phyloP scores from a whole-genome alignment of 306 rosid species.

The Glycine tomentella region DNA sequence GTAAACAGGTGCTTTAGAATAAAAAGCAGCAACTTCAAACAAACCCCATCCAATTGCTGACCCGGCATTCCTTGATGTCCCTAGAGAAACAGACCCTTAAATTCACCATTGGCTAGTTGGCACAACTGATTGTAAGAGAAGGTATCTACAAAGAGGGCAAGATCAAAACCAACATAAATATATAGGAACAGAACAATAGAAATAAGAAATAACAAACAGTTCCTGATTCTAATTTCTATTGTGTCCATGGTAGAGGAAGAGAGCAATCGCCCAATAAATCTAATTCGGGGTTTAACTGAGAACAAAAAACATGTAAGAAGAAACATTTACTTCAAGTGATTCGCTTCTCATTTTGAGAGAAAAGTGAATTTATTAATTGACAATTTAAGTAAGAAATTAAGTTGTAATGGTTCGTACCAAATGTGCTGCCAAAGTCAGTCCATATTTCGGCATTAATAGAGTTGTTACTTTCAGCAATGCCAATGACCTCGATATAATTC shows the following conservation, averaged over 20 bases:
- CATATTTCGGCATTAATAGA: constrained; percentile 54
- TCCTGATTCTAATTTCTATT: neutral
- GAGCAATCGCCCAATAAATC: constrained; percentile 9
- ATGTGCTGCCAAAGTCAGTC: constrained; percentile 63
- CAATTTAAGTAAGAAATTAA: neutral
- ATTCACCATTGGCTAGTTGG: constrained; percentile 66
- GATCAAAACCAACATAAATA: constrained; percentile 33
- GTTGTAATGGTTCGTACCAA: constrained; percentile 48
- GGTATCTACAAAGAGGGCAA: constrained; percentile 43
- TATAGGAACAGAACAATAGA: neutral
- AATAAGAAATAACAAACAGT: neutral
- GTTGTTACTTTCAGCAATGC: constrained; percentile 59
- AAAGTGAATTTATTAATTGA: neutral
- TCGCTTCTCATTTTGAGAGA: too few relatives aligned
- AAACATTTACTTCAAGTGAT: neutral
- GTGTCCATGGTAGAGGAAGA: neutral
- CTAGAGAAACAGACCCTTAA: constrained; percentile 61
- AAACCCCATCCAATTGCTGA: constrained; percentile 29
- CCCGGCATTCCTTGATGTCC: constrained; percentile 21
- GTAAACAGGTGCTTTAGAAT: neutral
- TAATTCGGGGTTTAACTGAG: neutral
- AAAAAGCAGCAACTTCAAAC: constrained; percentile 29
- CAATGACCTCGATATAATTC: constrained; percentile 60
- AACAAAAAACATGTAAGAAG: neutral
- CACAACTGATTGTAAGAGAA: constrained; percentile 58